These are phyloP conservation scores for Cucurbita maxima DNA, from an alignment of 306 rosid species.

Conservation along the genomic window DNA sequence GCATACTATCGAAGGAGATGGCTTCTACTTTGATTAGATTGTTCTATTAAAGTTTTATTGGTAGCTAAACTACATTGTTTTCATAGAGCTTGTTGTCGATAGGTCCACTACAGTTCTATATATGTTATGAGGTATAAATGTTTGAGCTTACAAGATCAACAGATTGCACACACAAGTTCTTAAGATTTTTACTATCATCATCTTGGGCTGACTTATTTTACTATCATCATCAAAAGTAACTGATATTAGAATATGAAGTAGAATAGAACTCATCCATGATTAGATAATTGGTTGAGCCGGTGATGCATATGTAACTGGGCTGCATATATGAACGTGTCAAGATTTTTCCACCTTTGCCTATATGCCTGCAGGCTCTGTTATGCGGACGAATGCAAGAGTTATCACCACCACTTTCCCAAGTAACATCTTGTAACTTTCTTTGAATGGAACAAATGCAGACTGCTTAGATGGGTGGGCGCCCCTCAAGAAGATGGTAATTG, in stretches of 20 bases:
- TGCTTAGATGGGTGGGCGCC: conserved; percentile 57
- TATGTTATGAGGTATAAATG: conserved; percentile 69
- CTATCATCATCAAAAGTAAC: background rate
- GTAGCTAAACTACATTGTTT: conserved; percentile 4
- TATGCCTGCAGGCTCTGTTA: conserved; percentile 28
- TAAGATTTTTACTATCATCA: background rate
- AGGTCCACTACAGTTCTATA: conserved; percentile 53
- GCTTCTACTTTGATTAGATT: conserved; percentile 14
- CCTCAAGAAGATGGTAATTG: conserved; percentile 43
- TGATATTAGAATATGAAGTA: background rate
- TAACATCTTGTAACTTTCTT: conserved; percentile 14
- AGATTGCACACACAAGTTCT: background rate
- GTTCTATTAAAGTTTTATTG: background rate
- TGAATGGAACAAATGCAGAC: conserved; percentile 28
- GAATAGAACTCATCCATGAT: background rate
- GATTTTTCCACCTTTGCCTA: conserved; percentile 26
- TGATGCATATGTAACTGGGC: background rate
- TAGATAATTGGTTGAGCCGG: background rate
- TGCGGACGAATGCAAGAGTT: conserved; percentile 36
- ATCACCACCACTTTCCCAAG: conserved; percentile 23
- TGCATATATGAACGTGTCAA: conserved; percentile 37
- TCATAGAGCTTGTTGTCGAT: conserved; percentile 48
- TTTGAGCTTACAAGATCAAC: conserved; percentile 1
- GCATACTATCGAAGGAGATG: conserved; percentile 78
- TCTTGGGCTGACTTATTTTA: background rate